These are phyloP conservation scores for Cercospora beticola DNA, from an alignment of 2,329 filamentous ascomycete species.

Conservation along the genomic window DNA sequence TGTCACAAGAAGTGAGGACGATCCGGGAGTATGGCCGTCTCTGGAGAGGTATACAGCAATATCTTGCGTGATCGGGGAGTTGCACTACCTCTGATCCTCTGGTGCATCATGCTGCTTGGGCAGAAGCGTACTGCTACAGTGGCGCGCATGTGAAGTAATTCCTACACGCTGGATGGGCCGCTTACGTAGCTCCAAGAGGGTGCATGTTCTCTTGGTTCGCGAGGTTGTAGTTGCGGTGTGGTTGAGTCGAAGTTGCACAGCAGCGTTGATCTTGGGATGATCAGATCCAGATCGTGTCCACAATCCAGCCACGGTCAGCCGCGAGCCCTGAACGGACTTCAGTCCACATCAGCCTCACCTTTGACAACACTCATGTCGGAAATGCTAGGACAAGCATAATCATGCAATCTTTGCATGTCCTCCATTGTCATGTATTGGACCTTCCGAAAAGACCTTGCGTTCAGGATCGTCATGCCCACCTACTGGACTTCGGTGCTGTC, in stretches of 20 bases:
- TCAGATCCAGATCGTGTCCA: slow-evolving; percentile 1
- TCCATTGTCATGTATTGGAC: neutral
- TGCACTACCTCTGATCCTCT: neutral
- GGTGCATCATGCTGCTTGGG: neutral
- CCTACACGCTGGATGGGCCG: neutral
- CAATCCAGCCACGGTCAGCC: neutral
- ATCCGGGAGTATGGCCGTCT: neutral
- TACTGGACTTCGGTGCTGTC: neutral
- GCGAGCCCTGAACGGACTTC: neutral
- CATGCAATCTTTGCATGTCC: neutral
- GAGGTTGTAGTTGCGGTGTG: neutral
- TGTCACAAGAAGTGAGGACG: neutral
- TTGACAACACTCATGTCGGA: neutral
- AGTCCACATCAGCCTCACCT: neutral
- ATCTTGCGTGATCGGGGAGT: neutral
- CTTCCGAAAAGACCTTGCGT: neutral
- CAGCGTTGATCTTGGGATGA: neutral
- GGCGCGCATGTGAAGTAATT: neutral
- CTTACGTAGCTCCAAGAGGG: neutral
- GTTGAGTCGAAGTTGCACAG: neutral
- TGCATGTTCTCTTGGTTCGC: neutral
- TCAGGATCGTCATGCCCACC: neutral
- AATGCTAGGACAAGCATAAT: neutral
- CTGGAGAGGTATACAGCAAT: neutral
- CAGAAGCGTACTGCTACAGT: neutral